Percentiles rank a stretch among this genome's conserved stretches.
Evolutionary conservation across 2,329 filamentous ascomycete species (phyloP).

Genomic region (Emergomyces africanus): DNA sequence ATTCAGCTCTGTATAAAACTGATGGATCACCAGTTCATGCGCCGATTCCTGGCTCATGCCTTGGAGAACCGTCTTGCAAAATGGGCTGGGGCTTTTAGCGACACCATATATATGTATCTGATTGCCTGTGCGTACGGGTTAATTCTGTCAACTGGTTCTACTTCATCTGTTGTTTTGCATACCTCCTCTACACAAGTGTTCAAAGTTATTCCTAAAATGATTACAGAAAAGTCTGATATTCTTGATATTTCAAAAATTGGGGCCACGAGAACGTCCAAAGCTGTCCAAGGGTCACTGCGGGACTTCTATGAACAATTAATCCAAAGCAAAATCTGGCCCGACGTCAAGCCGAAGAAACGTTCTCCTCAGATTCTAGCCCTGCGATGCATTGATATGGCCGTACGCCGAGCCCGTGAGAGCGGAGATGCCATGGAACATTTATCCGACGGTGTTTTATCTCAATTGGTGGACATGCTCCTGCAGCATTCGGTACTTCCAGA

Average conservation of each 20-base stretch:
- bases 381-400: constrained; percentile 19
- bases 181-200: constrained; percentile 22
- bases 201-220: constrained; percentile 15
- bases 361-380: constrained; percentile 24
- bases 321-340: constrained; percentile 16
- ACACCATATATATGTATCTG: constrained; percentile 30
- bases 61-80: constrained; percentile 57
- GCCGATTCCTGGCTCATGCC: constrained; percentile 57
- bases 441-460: constrained; percentile 15
- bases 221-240: constrained; percentile 20
- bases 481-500: constrained; percentile 11
- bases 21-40: constrained; percentile 26
- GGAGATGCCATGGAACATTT: constrained; percentile 18
- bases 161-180: constrained; percentile 18
- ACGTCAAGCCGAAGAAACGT: constrained; percentile 11
- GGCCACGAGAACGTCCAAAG: constrained; percentile 18
- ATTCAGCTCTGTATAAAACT: constrained; percentile 44
- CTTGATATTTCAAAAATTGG: constrained; percentile 13
- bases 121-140: constrained; percentile 22
- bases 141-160: constrained; percentile 16
- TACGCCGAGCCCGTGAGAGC: constrained; percentile 22
- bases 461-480: constrained; percentile 20
- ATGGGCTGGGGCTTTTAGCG: constrained; percentile 46
- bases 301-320: constrained; percentile 15
- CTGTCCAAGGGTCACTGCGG: constrained; percentile 19